Conservation (phyloP, 169 alveolate genomes). For the Plasmodium gonderi region DNA sequence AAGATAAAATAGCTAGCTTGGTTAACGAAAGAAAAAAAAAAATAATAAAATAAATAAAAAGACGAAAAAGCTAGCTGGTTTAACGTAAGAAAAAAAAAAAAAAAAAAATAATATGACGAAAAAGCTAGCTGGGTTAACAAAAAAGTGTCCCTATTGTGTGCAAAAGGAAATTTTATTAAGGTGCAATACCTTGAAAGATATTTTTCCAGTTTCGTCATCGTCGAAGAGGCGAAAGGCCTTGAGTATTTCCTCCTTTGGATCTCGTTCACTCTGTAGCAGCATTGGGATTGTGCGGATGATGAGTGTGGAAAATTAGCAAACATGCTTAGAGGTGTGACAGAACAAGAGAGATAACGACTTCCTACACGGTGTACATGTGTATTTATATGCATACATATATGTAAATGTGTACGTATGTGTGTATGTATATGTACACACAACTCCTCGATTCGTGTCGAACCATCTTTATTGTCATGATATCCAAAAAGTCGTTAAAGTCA, state of each 20-base stretch:
- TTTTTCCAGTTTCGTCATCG: slow-evolving; percentile 97
- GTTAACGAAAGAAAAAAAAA: not conserved
- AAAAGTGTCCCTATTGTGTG: not conserved
- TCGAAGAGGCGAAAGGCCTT: slow-evolving; percentile 97
- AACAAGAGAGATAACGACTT: slow-evolving; percentile 55
- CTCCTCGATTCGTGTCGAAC: slow-evolving; percentile 74
- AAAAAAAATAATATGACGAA: not conserved
- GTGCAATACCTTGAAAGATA: slow-evolving; percentile 88
- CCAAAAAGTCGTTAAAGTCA: slow-evolving; percentile 88
- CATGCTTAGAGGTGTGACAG: no score
- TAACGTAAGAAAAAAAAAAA: slow-evolving; percentile 6
- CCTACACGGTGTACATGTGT: not conserved
- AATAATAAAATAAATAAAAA: not conserved
- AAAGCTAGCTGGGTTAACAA: not conserved
- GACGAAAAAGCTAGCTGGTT: not conserved
- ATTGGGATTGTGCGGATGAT: not conserved
- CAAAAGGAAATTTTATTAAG: not conserved
- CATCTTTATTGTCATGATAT: slow-evolving; percentile 84
- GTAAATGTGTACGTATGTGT: not conserved
- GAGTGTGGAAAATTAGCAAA: not conserved
- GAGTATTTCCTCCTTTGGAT: slow-evolving; percentile 96
- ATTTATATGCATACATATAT: not conserved
- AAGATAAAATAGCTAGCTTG: not conserved
- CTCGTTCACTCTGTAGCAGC: slow-evolving; percentile 88
- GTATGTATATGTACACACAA: not conserved